phyloP scores from a whole-genome alignment of 1,284 basidiomycete genomes.

The Cryptococcus sp. region DNA sequence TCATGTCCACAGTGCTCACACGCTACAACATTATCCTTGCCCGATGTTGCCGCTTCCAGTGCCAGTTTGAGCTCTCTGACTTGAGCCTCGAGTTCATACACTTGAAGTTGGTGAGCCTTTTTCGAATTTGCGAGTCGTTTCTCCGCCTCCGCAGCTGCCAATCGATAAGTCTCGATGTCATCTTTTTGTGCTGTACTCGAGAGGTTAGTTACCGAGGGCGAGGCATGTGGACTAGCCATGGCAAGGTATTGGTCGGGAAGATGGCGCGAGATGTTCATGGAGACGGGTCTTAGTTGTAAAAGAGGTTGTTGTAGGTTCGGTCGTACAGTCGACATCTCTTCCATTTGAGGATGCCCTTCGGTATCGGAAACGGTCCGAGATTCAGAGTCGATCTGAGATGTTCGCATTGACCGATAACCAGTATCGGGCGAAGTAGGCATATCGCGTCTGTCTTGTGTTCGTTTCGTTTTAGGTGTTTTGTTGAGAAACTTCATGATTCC shows the following conservation, averaged over 20 bases:
- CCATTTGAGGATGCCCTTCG: too few relatives aligned
- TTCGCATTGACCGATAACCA: too few relatives aligned
- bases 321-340: neutral
- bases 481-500: constrained; percentile 75
- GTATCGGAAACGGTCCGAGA: too few relatives aligned
- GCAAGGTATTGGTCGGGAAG: constrained; percentile 58
- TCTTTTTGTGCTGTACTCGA: neutral
- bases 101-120: constrained; percentile 63
- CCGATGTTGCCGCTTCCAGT: constrained; percentile 54
- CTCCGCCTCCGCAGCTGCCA: neutral
- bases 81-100: constrained; percentile 69
- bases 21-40: neutral
- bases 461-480: constrained; percentile 7
- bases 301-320: constrained; percentile 6
- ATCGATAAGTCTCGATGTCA: neutral
- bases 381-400: too few relatives aligned
- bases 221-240: too few relatives aligned
- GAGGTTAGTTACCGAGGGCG: too few relatives aligned
- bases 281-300: constrained; percentile 68
- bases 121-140: constrained; percentile 11
- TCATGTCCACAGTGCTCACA: constrained; percentile 58
- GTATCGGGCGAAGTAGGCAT: neutral
- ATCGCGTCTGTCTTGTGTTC: neutral
- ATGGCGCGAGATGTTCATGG: constrained; percentile 63
- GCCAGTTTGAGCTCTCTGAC: constrained; percentile 65